Conservation (phyloP, 2,329 filamentous ascomycete genomes). For the Verticillium klebahnii region DNA sequence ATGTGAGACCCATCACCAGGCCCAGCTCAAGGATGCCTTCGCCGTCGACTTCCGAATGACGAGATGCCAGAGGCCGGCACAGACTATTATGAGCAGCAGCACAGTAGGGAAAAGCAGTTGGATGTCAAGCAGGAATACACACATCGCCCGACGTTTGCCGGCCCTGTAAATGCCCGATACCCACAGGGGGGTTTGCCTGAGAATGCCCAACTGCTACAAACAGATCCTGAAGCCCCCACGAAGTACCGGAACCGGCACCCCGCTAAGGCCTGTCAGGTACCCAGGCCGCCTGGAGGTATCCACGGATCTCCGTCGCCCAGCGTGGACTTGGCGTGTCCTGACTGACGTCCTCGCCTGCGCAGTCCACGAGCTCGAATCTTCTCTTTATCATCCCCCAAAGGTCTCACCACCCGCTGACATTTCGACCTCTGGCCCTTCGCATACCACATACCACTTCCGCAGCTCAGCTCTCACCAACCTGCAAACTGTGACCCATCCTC, state of each 20-base stretch:
- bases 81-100: not conserved
- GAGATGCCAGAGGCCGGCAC: not conserved
- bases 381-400: not conserved
- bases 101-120: not conserved
- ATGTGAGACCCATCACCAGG: not conserved
- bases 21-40: too few relatives aligned
- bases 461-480: not conserved
- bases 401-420: not conserved
- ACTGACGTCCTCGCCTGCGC: not conserved
- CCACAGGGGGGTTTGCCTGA: not conserved
- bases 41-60: not conserved
- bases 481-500: not conserved
- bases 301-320: not conserved
- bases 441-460: not conserved
- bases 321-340: not conserved
- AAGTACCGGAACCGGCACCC: not conserved
- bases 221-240: not conserved
- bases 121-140: not conserved
- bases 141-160: not conserved
- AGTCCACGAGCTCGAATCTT: not conserved
- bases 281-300: not conserved
- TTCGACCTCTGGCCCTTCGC: not conserved
- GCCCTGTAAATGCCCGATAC: not conserved
- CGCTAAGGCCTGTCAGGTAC: not conserved
- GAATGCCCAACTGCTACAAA: not conserved